Conservation (phyloP, 495 filamentous ascomycete species). For the Aspergillus hancockii region DNA sequence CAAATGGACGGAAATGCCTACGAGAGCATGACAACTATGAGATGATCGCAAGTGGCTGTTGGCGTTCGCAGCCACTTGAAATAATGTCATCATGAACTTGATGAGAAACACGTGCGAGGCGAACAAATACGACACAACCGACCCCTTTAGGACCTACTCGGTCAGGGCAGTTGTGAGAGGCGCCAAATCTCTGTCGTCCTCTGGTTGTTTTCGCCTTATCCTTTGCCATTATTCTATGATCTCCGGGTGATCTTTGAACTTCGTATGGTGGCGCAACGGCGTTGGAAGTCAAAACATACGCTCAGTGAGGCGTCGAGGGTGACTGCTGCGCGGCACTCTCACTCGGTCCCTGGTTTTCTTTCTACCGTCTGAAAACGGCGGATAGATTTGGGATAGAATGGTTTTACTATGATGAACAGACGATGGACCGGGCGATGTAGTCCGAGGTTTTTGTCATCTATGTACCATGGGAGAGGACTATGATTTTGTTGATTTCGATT, state of each 20-base stretch:
- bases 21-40: conserved; percentile 14
- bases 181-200: background rate
- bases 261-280: conserved; percentile 7
- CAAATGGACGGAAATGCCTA: conserved; percentile 16
- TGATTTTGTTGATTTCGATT: background rate
- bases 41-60: conserved; percentile 10
- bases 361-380: conserved; percentile 16
- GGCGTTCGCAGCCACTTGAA: conserved; percentile 6
- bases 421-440: background rate
- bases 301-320: conserved; percentile 5
- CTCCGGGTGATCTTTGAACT: background rate
- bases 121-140: background rate
- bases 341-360: conserved; percentile 8
- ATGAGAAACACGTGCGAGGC: conserved; percentile 4
- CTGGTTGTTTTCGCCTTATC: background rate
- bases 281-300: conserved; percentile 7
- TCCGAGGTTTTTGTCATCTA: conserved; percentile 1
- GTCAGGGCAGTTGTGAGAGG: background rate
- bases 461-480: background rate
- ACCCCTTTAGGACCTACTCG: background rate
- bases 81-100: conserved; percentile 13
- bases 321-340: conserved; percentile 20
- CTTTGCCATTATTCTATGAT: background rate
- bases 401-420: background rate
- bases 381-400: conserved; percentile 15